Base-by-base conservation (phyloP, 1,284 basidiomycete genomes). In the Boletus mariae region DNA sequence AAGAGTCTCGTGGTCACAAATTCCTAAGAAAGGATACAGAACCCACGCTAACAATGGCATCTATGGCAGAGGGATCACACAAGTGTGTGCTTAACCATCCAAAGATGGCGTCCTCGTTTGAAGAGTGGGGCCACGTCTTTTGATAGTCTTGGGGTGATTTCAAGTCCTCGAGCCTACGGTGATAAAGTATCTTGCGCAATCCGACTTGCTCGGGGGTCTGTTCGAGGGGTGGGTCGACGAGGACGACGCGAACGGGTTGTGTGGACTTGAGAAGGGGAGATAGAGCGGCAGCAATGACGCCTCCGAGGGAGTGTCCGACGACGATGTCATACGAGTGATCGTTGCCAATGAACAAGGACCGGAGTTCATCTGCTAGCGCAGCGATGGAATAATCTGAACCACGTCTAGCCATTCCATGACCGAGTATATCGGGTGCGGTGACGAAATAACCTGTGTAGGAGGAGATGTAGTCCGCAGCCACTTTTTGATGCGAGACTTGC, bases 271-370 rank as follows among this genome's bases (percentile, higher is more conserved):
- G 35, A 8, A 51, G 34, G 15, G 50, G 47, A 29, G 11, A 29
- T 4, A 29, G 29, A 10, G 29, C 29, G 11, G 4, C 12, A 0
- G 42, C 28, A 8, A 63, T 37, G 31, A 62, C 0, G 1, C 44
- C 61, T 1, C 62, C 65, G 3, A 67, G 50, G 7, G 63, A 66
- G 17, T 66, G 53, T 9, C 63, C 61, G 7, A 63, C 10, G 37
- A 63, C 45, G 37, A 55, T 11, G 31, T 13, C 31, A 13, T 32
- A 32, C 31, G 5, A 12, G 12, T 32, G 31, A 32, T 32, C 12
- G 5, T 5, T 13, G 31, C 31, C 12, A 20, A 20, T 20, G 20
- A 20, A 20, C 20, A 20, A 20, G 20, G 20, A 20, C 20, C 7
- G 28, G 20, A 65, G 49, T 17, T 54, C 59, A 1, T 59, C 32